phyloP scores from a whole-genome alignment of 176 grass and related monocot genomes.

The Paspalum notatum region DNA sequence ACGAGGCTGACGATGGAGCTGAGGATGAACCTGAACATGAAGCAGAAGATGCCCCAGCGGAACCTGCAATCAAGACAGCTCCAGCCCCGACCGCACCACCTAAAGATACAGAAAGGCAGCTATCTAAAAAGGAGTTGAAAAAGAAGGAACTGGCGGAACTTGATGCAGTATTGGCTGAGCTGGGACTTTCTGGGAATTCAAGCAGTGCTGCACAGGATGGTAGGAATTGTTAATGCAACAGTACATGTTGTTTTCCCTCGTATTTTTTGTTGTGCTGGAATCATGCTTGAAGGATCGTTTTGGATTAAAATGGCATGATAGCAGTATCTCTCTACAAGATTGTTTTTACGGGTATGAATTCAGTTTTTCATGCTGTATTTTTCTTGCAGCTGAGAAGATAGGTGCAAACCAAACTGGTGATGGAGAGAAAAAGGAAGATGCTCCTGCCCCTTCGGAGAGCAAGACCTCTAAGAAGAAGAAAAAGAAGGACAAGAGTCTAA shows the following conservation, averaged over 20 bases:
- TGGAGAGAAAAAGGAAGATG: slow-evolving; percentile 69
- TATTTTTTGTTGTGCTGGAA: not conserved
- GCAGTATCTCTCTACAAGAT: not conserved
- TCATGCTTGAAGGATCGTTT: not conserved
- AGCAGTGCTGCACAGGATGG: slow-evolving; percentile 51
- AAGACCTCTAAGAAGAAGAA: slow-evolving; percentile 95
- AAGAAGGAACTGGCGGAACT: slow-evolving; percentile 97
- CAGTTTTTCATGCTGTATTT: slow-evolving; percentile 14
- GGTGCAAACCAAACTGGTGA: slow-evolving; percentile 54
- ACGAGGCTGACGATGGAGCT: slow-evolving; percentile 76
- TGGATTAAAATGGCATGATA: not conserved
- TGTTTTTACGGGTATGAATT: not conserved
- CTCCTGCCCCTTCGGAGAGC: slow-evolving; percentile 61
- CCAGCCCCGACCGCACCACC: slow-evolving; percentile 44
- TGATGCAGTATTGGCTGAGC: slow-evolving; percentile 89
- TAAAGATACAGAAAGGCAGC: slow-evolving; percentile 93
- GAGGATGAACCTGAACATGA: slow-evolving; percentile 71
- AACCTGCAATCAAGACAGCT: slow-evolving; percentile 51
- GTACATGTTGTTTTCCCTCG: not conserved
- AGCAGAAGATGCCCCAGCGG: slow-evolving; percentile 38
- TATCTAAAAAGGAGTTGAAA: slow-evolving; percentile 98
- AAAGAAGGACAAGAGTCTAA: slow-evolving; percentile 76
- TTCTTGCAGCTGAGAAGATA: slow-evolving; percentile 61
- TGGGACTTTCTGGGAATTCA: slow-evolving; percentile 71
- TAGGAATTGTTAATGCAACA: slow-evolving; percentile 38